Conservation (phyloP, 2,329 filamentous ascomycete genomes). For the Scedosporium dehoogii region DNA sequence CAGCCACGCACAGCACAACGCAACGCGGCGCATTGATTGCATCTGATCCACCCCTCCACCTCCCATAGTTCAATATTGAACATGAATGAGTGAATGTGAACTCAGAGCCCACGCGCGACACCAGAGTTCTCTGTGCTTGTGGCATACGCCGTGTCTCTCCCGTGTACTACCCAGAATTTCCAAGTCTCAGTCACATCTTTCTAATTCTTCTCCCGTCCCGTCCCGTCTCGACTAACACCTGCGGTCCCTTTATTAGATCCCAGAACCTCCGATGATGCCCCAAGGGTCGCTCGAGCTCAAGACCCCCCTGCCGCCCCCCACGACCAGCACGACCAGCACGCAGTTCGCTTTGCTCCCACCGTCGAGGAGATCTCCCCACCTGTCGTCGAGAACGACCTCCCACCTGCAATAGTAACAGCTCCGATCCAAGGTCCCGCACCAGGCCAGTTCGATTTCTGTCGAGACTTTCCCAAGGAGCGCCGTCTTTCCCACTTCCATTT, state of each 20-base stretch:
- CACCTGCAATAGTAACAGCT: neutral
- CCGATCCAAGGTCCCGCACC: constrained; percentile 57
- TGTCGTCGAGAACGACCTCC: neutral
- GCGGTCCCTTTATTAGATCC: neutral
- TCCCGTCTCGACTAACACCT: neutral
- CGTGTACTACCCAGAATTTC: neutral
- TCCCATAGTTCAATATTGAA: too few species aligned
- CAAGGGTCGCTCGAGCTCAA: neutral
- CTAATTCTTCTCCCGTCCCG: neutral
- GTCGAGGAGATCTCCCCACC: neutral
- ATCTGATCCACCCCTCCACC: too few species aligned
- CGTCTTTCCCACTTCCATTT: constrained; percentile 82
- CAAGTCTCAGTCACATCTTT: neutral
- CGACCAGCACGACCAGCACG: constrained; percentile 4
- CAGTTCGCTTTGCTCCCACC: constrained; percentile 5
- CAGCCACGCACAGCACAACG: neutral
- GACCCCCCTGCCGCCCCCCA: neutral
- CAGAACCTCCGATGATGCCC: neutral
- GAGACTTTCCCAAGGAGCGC: constrained; percentile 55
- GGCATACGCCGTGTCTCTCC: neutral
- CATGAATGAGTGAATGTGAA: too few species aligned
- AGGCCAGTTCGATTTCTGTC: constrained; percentile 30
- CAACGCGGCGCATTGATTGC: too few species aligned
- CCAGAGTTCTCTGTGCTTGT: neutral
- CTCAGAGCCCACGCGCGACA: too few species aligned